Evolutionary conservation across 768 basidiomycete genomes (phyloP).

Genomic region (Mycena maculata): DNA sequence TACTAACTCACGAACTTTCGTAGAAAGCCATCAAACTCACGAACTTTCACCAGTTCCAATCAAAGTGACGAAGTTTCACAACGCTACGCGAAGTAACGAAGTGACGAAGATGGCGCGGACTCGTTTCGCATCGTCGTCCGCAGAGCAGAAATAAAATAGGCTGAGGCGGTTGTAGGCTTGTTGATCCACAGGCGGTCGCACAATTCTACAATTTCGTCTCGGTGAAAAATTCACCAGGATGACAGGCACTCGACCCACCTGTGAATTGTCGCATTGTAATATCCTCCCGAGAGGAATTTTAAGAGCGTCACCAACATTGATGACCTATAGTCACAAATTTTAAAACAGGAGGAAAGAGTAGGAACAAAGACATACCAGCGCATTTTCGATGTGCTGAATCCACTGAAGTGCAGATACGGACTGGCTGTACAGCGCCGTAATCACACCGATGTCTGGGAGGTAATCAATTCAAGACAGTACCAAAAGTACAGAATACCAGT

Average conservation of each 20-base stretch:
- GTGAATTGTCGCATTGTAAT: conserved; percentile 69
- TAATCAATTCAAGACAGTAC: too few relatives aligned
- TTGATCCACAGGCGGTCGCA: conserved; percentile 69
- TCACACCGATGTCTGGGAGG: conserved; percentile 63
- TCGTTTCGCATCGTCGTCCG: conserved; percentile 65
- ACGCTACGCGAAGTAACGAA: too few relatives aligned
- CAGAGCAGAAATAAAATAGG: conserved; percentile 67
- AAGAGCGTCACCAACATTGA: conserved; percentile 70
- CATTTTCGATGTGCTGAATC: conserved; percentile 69
- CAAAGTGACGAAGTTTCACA: too few relatives aligned
- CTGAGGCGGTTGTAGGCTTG: conserved; percentile 61
- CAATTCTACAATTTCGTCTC: conserved; percentile 50
- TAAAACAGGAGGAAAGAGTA: too few relatives aligned
- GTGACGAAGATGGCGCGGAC: too few relatives aligned
- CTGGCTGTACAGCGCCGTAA: conserved; percentile 72
- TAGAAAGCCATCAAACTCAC: too few relatives aligned
- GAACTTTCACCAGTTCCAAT: too few relatives aligned
- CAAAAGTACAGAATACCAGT: background rate
- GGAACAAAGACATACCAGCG: conserved; percentile 53
- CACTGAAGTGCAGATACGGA: conserved; percentile 70
- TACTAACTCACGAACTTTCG: too few relatives aligned
- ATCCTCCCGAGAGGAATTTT: conserved; percentile 71
- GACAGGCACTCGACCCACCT: conserved; percentile 33
- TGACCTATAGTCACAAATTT: conserved; percentile 50
- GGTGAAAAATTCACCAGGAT: background rate